phyloP scores from a whole-genome alignment of 2,329 filamentous ascomycete genomes.

The Pseudocercospora fijiensis region DNA sequence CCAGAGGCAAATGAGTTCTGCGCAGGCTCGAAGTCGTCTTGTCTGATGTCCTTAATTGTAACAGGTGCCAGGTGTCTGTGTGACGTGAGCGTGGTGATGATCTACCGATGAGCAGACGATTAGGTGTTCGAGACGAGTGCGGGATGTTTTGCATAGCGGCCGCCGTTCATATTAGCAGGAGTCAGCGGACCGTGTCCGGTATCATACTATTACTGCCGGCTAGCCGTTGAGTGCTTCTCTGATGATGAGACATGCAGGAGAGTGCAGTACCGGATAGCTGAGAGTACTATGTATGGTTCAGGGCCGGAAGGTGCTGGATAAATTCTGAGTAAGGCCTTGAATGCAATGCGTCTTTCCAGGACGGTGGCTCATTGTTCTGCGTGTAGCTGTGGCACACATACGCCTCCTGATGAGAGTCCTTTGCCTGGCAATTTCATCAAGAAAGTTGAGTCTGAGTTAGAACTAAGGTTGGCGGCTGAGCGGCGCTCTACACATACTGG shows the following conservation, averaged over 20 bases:
- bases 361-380: no score
- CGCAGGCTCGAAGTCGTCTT: not conserved
- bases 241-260: not conserved
- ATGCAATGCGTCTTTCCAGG: no score
- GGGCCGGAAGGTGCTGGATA: no score
- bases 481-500: not conserved
- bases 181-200: not conserved
- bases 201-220: no score
- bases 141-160: not conserved
- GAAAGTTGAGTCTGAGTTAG: not conserved
- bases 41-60: not conserved
- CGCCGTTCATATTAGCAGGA: not conserved
- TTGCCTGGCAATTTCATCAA: not conserved
- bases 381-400: not conserved
- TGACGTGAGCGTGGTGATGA: not conserved
- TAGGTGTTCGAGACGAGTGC: not conserved
- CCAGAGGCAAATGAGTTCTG: no score
- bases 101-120: not conserved
- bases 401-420: not conserved
- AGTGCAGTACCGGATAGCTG: not conserved
- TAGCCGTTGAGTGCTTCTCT: not conserved
- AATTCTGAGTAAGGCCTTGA: no score
- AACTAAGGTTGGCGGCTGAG: not conserved
- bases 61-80: not conserved
- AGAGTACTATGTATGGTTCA: no score